Percentiles rank a stretch among this genome's conserved stretches.
Conservation (phyloP, 2,329 filamentous ascomycete genomes). For the Cordyceps cicadae region DNA sequence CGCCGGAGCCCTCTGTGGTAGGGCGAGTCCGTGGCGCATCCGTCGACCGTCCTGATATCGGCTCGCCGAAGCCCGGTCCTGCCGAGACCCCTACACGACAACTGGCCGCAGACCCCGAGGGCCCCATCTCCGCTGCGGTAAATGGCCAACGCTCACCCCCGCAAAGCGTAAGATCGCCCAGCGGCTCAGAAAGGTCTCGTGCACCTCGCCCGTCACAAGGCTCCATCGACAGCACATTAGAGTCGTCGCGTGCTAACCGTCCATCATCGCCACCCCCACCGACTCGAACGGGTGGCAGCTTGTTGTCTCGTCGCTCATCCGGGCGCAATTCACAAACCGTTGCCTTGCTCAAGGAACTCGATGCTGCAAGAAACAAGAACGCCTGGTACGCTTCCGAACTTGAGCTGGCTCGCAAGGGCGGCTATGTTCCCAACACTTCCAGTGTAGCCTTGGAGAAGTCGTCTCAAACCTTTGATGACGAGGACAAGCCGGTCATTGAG, state of each 20-base stretch:
- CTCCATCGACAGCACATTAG: constrained; percentile 61
- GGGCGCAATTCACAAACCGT: constrained; percentile 58
- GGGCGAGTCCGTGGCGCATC: constrained; percentile 43
- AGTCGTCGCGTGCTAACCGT: constrained; percentile 39
- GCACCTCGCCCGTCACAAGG: constrained; percentile 37
- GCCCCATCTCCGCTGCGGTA: neutral
- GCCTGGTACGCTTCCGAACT: constrained; percentile 97
- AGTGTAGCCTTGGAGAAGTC: constrained; percentile 68
- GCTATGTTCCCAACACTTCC: constrained; percentile 67
- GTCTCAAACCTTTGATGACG: constrained; percentile 76
- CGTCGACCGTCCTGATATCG: constrained; percentile 32
- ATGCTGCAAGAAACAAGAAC: constrained; percentile 75
- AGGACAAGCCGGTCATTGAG: constrained; percentile 86
- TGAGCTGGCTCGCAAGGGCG: constrained; percentile 81
- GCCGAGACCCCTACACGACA: neutral
- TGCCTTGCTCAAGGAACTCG: constrained; percentile 76
- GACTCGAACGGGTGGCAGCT: constrained; percentile 47
- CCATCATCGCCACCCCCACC: constrained; percentile 53
- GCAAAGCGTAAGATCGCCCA: constrained; percentile 32
- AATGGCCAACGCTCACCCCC: constrained; percentile 58
- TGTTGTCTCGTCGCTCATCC: constrained; percentile 52
- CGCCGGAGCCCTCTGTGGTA: constrained; percentile 34
- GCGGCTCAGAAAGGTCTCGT: constrained; percentile 28
- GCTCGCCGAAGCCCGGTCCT: constrained; percentile 4
- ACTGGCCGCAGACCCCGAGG: constrained; percentile 1